Evolutionary conservation across 179 eudicot species (phyloP).

Genomic region (Actinidia chinensis): DNA sequence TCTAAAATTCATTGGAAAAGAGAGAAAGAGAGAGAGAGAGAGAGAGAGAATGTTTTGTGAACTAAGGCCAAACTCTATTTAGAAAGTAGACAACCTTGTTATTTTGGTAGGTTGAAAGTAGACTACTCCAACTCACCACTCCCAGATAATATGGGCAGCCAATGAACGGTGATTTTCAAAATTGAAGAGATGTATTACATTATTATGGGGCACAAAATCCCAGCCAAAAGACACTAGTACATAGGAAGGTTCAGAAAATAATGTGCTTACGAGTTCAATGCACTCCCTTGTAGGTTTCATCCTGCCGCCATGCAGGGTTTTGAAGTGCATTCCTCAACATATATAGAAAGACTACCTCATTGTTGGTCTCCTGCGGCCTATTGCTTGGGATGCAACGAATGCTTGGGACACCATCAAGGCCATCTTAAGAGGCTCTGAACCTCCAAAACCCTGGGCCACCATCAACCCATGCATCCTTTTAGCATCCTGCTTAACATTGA

Average conservation of each 20-base stretch:
- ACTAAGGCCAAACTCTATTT: background rate
- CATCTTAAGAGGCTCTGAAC: conserved; percentile 35
- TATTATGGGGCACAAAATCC: background rate
- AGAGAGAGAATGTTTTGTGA: background rate
- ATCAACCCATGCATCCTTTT: conserved; percentile 48
- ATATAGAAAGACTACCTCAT: conserved; percentile 25
- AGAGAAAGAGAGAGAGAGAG: too few species aligned
- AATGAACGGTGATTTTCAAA: background rate
- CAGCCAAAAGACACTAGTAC: background rate
- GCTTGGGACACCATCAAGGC: conserved; percentile 33
- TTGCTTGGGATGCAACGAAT: conserved; percentile 24
- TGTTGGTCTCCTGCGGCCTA: conserved; percentile 29
- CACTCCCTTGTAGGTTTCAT: background rate
- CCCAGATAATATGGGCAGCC: background rate
- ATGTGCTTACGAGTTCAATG: background rate
- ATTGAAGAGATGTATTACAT: background rate
- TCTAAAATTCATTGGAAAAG: background rate
- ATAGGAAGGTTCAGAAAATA: background rate
- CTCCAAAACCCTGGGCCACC: conserved; percentile 57
- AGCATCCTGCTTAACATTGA: conserved; percentile 61
- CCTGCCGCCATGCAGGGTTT: background rate
- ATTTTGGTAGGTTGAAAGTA: conserved; percentile 7
- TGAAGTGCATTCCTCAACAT: background rate
- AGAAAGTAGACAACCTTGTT: background rate
- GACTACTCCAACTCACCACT: background rate